These are phyloP conservation scores for Bonia amplexicaulis DNA, from an alignment of 176 grass and related monocot genomes.

Conservation along the genomic window DNA sequence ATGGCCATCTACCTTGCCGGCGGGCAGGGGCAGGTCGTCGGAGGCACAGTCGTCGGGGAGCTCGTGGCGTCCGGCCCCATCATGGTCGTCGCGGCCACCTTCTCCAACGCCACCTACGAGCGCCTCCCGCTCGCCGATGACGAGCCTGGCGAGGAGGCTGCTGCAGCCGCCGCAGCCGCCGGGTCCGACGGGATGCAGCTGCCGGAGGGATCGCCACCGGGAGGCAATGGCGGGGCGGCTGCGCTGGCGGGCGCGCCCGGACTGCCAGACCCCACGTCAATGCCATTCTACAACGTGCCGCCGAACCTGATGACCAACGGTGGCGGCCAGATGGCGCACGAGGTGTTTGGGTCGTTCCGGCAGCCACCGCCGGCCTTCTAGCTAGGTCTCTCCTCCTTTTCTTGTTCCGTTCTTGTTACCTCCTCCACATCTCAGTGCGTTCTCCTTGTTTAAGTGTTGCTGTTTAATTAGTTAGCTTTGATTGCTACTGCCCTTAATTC, in stretches of 20 bases:
- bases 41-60: constrained; percentile 57
- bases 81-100: constrained; percentile 67
- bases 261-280: constrained; percentile 33
- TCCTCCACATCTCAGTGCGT: not conserved
- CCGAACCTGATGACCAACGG: constrained; percentile 67
- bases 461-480: constrained; percentile 32
- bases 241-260: not conserved
- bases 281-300: constrained; percentile 61
- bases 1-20: constrained; percentile 66
- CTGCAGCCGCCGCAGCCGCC: not conserved
- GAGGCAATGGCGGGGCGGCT: constrained; percentile 17
- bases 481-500: constrained; percentile 13
- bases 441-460: not conserved
- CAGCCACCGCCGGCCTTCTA: constrained; percentile 49
- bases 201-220: constrained; percentile 20
- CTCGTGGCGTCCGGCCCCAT: constrained; percentile 62
- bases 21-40: constrained; percentile 75
- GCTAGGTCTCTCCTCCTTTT: constrained; percentile 12
- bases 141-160: constrained; percentile 22
- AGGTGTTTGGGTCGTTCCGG: constrained; percentile 52
- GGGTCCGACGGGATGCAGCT: constrained; percentile 27
- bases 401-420: not conserved
- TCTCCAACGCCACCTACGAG: constrained; percentile 76
- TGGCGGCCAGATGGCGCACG: constrained; percentile 53
- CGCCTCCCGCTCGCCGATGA: constrained; percentile 56